These are phyloP conservation scores for Sophora flavescens DNA, from an alignment of 306 rosid genomes.

Conservation along the genomic window DNA sequence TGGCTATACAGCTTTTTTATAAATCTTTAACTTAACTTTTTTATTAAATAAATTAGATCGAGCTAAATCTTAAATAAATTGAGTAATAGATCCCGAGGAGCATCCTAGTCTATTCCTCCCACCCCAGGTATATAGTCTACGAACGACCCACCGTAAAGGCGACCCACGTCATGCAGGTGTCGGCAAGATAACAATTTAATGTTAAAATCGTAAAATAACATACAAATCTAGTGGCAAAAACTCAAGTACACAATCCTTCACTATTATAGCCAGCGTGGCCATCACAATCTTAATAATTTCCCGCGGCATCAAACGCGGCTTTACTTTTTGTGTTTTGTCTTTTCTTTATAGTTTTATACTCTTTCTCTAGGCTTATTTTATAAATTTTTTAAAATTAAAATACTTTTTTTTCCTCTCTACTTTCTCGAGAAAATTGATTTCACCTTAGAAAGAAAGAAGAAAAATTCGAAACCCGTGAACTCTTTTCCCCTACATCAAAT, in stretches of 20 bases:
- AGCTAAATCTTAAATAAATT: no score
- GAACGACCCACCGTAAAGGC: not conserved
- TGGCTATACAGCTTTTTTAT: no score
- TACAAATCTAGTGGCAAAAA: not conserved
- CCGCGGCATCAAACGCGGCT: constrained; percentile 81
- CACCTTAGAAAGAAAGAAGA: not conserved
- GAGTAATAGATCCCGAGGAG: no score
- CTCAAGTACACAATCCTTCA: not conserved
- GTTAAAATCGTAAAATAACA: constrained; percentile 30
- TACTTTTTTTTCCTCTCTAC: not conserved
- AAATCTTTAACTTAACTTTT: no score
- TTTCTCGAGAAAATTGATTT: constrained; percentile 24
- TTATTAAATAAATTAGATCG: no score
- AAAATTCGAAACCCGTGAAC: constrained; percentile 47
- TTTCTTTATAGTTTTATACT: not conserved
- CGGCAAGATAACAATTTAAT: constrained; percentile 18
- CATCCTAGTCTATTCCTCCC: no score
- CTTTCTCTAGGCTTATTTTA: not conserved
- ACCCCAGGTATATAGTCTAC: no score
- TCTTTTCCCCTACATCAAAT: constrained; percentile 1
- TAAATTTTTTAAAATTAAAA: not conserved
- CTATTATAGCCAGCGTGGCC: not conserved
- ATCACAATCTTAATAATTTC: constrained; percentile 42
- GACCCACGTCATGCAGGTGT: constrained; percentile 26
- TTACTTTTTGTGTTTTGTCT: constrained; percentile 46